Base-by-base conservation (phyloP, 805 yeast genomes). In the Suhomyces canberraensis region DNA sequence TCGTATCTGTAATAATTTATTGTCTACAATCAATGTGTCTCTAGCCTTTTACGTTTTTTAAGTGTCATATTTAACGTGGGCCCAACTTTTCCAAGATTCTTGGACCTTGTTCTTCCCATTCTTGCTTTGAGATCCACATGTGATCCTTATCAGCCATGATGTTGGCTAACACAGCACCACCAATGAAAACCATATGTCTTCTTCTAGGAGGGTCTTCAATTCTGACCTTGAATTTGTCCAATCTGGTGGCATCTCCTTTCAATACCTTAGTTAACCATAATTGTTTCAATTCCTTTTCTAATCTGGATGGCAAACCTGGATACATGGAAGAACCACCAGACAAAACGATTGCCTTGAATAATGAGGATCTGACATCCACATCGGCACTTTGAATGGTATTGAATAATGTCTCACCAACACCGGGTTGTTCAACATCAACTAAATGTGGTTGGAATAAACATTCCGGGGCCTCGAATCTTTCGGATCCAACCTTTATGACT, bases 271-370 rank as follows among this genome's bases (percentile, higher is more conserved):
- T 81, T 48, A 85, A 81, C 98, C 98, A 93, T 50, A 87, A 79
- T 63, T 93, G 98, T 66, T 93, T 93, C 63, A 93, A 75, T 62
- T 93, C 98, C 61, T 87, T 91, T 62, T 93, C 98, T 49, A 93
- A 71, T 54, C 98, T 76, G 9, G 96, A 84, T 14, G 98, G 98
- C 50, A 93, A 76, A 20, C 98, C 98, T 1, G 98, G 98, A 58
- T 93, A 93, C 98, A 93, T 93, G 35, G 95, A 84, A 1, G 98
- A 90, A 40, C 98, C 98, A 59, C 98, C 98, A 4, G 96, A 86
- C 30, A 93, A 75, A 19, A 93, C 98, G 59, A 93, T 85, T 2
- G 96, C 95, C 56, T 84, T 86, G 68, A 78, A 93, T 42, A 93
- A 73, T 1, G 96, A 76, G 5, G 95, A 74, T 65, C 97, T 81